Evolutionary conservation across 2,329 filamentous ascomycete genomes (phyloP).

Genomic region (Endothia cerciana): DNA sequence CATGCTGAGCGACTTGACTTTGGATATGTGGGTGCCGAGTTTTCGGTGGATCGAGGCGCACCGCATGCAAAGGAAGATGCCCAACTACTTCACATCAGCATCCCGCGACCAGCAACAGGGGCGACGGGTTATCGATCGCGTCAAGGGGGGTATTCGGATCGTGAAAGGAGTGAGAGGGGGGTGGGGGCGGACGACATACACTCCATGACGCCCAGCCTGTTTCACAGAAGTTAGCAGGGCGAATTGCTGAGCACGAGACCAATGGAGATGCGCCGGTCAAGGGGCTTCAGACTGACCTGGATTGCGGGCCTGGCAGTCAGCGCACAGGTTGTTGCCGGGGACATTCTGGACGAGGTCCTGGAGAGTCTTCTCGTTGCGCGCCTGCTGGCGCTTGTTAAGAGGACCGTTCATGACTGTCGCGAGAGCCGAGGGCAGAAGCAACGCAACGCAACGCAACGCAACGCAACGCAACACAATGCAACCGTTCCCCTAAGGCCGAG

Average conservation of each 20-base stretch:
- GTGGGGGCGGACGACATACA: conserved; percentile 71
- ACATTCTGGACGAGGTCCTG: conserved; percentile 85
- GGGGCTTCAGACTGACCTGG: conserved; percentile 68
- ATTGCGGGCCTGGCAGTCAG: conserved; percentile 89
- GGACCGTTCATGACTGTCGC: conserved; percentile 18
- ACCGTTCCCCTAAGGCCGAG: neutral
- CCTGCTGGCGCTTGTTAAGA: conserved; percentile 92
- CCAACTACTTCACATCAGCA: conserved; percentile 62
- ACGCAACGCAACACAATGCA: neutral
- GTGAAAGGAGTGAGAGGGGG: conserved; percentile 26
- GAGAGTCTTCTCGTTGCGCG: conserved; percentile 89
- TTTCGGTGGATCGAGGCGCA: conserved; percentile 96
- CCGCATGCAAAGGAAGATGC: conserved; percentile 96
- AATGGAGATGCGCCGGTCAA: conserved; percentile 30
- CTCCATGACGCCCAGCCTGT: conserved; percentile 96
- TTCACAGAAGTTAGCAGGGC: conserved; percentile 18
- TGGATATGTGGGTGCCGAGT: conserved; percentile 95
- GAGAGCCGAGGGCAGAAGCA: neutral
- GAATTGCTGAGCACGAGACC: conserved; percentile 22
- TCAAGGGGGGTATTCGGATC: conserved; percentile 26
- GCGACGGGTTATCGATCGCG: conserved; percentile 8
- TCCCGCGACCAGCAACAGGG: neutral
- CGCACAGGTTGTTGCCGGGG: conserved; percentile 89
- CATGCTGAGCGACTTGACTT: conserved; percentile 98
- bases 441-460: conserved; percentile 8